A percentile compares a stretch with the other conserved stretches of the same genome.
Conservation (phyloP, 352 stramenopile species). For the Pythium brassicae region DNA sequence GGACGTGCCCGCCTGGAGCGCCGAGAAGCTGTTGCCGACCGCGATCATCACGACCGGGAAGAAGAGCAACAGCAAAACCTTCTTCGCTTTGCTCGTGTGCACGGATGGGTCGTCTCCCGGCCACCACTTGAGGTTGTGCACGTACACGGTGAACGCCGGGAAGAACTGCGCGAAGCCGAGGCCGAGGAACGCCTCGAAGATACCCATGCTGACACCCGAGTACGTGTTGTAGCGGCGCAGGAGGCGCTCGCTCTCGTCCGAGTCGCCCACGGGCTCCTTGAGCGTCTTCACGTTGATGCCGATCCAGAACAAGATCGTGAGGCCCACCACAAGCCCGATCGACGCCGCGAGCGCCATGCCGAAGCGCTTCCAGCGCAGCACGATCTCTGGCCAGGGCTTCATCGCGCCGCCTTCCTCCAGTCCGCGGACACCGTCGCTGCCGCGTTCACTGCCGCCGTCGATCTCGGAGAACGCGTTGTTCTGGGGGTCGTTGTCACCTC, state of each 20-base stretch:
- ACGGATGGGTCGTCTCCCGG: conserved; percentile 15
- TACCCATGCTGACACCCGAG: conserved; percentile 20
- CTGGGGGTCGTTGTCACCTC: not conserved
- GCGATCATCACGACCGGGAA: conserved; percentile 18
- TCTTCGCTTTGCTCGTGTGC: conserved; percentile 15
- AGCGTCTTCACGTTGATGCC: conserved; percentile 13
- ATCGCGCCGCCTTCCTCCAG: not conserved
- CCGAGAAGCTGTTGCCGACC: conserved; percentile 19
- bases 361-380: conserved; percentile 19
- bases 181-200: conserved; percentile 16
- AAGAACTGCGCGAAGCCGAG: conserved; percentile 20
- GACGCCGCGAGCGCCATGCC: conserved; percentile 1
- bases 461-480: conserved; percentile 7
- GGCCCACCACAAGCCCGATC: conserved; percentile 5
- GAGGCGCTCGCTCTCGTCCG: conserved; percentile 11
- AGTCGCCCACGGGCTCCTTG: conserved; percentile 10
- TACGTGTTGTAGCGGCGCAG: conserved; percentile 18
- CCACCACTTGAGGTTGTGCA: conserved; percentile 24
- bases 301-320: conserved; percentile 12
- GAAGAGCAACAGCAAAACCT: conserved; percentile 17
- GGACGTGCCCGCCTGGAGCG: conserved; percentile 12
- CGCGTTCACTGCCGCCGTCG: conserved; percentile 5
- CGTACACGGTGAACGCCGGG: conserved; percentile 20
- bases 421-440: not conserved
- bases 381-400: conserved; percentile 14